Evolutionary conservation across 768 basidiomycete genomes (phyloP).

Genomic region (Lanmaoa rubissima): DNA sequence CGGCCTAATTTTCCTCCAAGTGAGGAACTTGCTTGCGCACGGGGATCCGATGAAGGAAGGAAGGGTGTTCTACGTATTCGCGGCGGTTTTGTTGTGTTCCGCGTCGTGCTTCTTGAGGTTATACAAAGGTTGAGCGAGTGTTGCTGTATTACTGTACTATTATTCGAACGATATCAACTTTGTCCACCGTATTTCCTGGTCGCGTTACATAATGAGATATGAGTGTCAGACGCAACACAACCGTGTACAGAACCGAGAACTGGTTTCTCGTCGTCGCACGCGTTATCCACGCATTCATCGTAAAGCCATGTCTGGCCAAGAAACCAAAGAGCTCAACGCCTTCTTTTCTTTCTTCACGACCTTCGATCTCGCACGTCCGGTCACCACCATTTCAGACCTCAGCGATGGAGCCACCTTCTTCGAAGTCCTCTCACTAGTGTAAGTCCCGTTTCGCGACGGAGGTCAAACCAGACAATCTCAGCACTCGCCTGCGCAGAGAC

Average conservation of each 20-base stretch:
- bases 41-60: conserved; percentile 66
- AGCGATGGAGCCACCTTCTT: conserved; percentile 78
- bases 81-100: conserved; percentile 44
- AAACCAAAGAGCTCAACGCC: conserved; percentile 68
- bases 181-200: neutral
- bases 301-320: conserved; percentile 36
- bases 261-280: conserved; percentile 8
- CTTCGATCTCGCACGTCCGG: conserved; percentile 64
- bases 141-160: neutral
- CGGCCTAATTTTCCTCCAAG: conserved; percentile 79
- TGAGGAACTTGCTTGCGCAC: conserved; percentile 70
- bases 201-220: conserved; percentile 26
- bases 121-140: conserved; percentile 21
- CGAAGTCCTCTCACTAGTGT: conserved; percentile 76
- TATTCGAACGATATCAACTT: too few relatives aligned
- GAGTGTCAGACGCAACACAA: neutral
- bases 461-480: conserved; percentile 6
- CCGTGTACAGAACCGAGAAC: conserved; percentile 1
- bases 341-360: conserved; percentile 80
- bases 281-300: neutral
- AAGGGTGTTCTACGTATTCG: conserved; percentile 88
- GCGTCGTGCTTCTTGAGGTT: conserved; percentile 24
- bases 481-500: conserved; percentile 50
- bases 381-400: conserved; percentile 65
- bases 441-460: conserved; percentile 29